Percentiles rank a stretch among this genome's conserved stretches.
phyloP scores from a whole-genome alignment of 2,329 filamentous ascomycete species.

The Fusarium buharicum region DNA sequence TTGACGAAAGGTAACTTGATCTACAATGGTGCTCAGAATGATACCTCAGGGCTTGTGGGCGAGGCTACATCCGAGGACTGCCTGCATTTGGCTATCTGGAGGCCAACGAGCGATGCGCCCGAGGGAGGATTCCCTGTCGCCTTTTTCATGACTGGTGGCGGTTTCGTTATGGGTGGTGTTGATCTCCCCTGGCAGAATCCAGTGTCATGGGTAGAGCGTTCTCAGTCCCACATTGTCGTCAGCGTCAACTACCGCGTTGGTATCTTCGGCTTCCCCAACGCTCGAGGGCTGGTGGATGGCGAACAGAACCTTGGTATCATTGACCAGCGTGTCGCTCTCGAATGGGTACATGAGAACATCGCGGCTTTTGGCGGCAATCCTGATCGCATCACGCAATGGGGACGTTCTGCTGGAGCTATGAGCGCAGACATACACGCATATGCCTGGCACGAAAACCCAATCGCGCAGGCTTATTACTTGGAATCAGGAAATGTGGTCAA shows the following conservation, averaged over 20 bases:
- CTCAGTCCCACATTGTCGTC: neutral
- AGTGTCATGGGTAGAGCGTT: neutral
- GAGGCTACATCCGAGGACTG: slow-evolving; percentile 1
- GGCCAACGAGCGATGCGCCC: neutral
- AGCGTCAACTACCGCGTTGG: neutral
- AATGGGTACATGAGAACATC: neutral
- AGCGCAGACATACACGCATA: neutral
- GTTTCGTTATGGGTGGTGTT: neutral
- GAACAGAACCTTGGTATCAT: neutral
- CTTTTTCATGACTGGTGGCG: neutral
- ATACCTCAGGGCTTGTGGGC: neutral
- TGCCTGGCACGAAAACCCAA: neutral
- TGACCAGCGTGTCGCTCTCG: neutral
- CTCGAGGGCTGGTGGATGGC: neutral
- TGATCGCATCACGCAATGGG: neutral
- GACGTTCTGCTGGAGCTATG: neutral
- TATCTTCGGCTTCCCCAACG: neutral
- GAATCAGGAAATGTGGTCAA: neutral
- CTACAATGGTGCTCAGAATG: slow-evolving; percentile 1
- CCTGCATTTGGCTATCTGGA: neutral
- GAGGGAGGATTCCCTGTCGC: neutral
- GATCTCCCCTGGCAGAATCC: neutral
- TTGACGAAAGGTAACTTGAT: neutral
- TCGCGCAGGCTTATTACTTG: neutral
- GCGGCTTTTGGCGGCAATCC: neutral